Base-by-base conservation (phyloP, 805 yeast genomes). In the Metschnikowia aberdeeniae region DNA sequence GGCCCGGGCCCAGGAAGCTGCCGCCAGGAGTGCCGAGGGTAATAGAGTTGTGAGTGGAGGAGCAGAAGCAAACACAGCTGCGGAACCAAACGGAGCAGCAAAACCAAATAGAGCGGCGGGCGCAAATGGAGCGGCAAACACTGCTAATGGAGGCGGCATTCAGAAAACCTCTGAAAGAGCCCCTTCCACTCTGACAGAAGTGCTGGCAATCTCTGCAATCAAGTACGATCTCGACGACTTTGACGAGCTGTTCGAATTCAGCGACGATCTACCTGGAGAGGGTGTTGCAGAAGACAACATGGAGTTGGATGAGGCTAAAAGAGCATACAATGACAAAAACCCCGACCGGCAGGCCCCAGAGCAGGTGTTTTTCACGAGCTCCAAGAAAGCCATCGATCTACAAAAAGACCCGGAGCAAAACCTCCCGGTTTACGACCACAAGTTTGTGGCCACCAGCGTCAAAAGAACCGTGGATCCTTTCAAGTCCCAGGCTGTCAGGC, bases 401-500 rank as follows among this genome's bases (percentile, higher is more conserved):
- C 57, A 54, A 29, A 51, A 52, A 19, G 47, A 46, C 1, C 49
- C 55, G 1, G 48, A 50, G 4, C 44, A 34, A 10, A 60, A 74
- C 52, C 75, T 82, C 39, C 80, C 86, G 0, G 78, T 75, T 42
- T 78, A 73, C 50, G 77, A 80, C 49, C 62, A 72, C 32, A 57
- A 77, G 76, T 43, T 51, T 77, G 35, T 78, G 78, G 5, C 76
- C 74, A 54, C 50, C 11, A 75, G 72, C 51, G 76, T 80, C 44
- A 57, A 68, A 36, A 61, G 73, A 14, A 81, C 84, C 0, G 68
- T 84, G 11, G 89, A 86, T 60, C 92, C 84, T 37, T 72, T 75
- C 1, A 81, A 77, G 46, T 84, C 90, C 0, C 77, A 80, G 3
- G 89, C 86, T 2, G 68, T 85, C 2, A 78, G 77, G 46, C 65